Evolutionary conservation across 306 rosid genomes (phyloP), one percentile per base, ranked within the genome.

Genomic region (Cajanus cajan): DNA sequence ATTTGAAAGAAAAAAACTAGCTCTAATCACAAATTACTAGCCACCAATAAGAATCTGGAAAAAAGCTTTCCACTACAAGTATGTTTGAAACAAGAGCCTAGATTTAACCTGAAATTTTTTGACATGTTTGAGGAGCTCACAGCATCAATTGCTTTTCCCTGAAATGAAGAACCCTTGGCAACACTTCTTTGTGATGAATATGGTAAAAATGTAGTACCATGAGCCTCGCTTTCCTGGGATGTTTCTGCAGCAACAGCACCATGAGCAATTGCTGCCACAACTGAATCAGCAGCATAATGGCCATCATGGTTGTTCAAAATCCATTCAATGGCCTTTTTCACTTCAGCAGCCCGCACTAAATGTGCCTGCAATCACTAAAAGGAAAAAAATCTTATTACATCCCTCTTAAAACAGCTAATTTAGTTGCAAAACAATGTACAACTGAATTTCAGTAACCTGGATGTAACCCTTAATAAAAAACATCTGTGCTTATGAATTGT

Each of bases 331-430:
- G 96, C 94, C 77, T 83, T 93, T 84, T 96, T 96, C 89, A 96
- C 97, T 88, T 96, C 97, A 80, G 98, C 93, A 76, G 99, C 96
- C 88, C 86, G 96, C 77, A 90, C 85, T 85, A 96, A 92, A 93
- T 96, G 99, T 84, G 94, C 98, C 99, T 96, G 99, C 98, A 93
- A 85, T 96, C 98, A 96, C 98, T 91, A 96, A 92, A 90, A 83
- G 85, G 85, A 82, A 85, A 91, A 84, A 84, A 78, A 88, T 91
- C 90, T 87, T 87, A 90, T 91, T 86, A 84, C 87, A 91, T 84
- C 90, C 80, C 88, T 83, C 90, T 90, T 87, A 85, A 70, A 76
- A 71, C 64, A 76, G 54, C 74, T 19, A 39, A 79, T 62, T 5
- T 58, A 67, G 61, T 57, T 64, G 16, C 70, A 64, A 79, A 40